Conservation (phyloP, 768 basidiomycete species). For the Pleurotus djamor region DNA sequence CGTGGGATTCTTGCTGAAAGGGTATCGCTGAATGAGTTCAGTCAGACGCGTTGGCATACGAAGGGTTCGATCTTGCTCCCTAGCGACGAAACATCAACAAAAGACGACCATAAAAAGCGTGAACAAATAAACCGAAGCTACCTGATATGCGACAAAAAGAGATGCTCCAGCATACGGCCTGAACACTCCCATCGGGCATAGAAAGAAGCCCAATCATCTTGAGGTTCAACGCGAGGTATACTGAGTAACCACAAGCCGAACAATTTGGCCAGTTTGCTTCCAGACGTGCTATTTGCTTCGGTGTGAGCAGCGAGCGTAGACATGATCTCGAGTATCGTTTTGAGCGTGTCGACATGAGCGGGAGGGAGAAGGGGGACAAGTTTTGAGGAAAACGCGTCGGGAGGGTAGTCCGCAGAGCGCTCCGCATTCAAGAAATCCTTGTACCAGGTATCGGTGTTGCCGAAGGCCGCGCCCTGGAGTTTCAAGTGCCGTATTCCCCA, state of each 20-base stretch:
- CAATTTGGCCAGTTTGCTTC: conserved; percentile 73
- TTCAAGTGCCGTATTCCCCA: conserved; percentile 79
- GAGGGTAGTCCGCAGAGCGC: conserved; percentile 55
- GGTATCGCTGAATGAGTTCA: conserved; percentile 70
- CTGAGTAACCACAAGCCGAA: conserved; percentile 74
- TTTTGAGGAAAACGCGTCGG: conserved; percentile 58
- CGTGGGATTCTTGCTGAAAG: conserved; percentile 41
- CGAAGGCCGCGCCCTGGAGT: conserved; percentile 58
- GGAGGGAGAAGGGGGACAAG: conserved; percentile 60
- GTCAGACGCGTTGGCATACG: conserved; percentile 68
- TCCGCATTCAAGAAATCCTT: conserved; percentile 59
- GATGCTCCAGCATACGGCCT: conserved; percentile 72
- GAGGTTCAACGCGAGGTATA: conserved; percentile 39
- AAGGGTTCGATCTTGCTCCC: conserved; percentile 54
- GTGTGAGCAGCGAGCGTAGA: conserved; percentile 71
- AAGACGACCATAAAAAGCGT: background rate
- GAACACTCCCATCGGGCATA: conserved; percentile 75
- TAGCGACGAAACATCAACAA: conserved; percentile 20
- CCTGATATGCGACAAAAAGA: conserved; percentile 76
- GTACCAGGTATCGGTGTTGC: conserved; percentile 69
- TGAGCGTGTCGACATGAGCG: conserved; percentile 57
- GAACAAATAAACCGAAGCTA: conserved; percentile 21
- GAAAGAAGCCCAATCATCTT: conserved; percentile 62
- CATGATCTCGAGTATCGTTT: conserved; percentile 56
- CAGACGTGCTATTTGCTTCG: conserved; percentile 71